Evolutionary conservation across 257 asterid genomes (phyloP), one percentile per base, ranked within the genome.

Genomic region (Nemophila menziesii): DNA sequence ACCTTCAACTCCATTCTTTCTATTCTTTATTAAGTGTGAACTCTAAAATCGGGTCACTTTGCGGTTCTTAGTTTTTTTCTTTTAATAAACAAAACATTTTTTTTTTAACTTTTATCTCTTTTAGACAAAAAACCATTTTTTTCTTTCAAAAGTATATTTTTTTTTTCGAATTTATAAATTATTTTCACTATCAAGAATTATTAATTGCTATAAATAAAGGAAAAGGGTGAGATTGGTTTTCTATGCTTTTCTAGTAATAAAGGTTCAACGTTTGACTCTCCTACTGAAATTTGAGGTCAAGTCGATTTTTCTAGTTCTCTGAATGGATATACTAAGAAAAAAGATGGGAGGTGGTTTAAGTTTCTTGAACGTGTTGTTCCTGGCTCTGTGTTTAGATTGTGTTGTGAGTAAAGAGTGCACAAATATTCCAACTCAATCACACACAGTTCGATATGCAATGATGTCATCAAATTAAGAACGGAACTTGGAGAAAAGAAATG

Each of bases 321-420:
- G 19, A 40, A 2, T 15, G 9, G 4, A 37, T 8, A 18, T 15
- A 16, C n/a, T 16, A 5, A 40, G n/a, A 40, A 41, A n/a, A 33
- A 16, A n/a, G 9, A 20, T 23, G 29, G 52, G n/a, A 15, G 48
- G n/a, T n/a, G n/a, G 24, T 48, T 55, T 58, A 3, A 23, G 20
- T 24, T 22, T 63, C 8, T 12, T 52, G 48, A 13, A 16, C 11
- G 16, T 62, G 47, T 24, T 68, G 44, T 1, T 63, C 12, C 11
- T 63, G 9, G 49, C 42, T 44, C 47, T 56, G 16, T 21, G 73
- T 3, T 56, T 20, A 47, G 70, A 57, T 22, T 34, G 19, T 37
- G 79, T 51, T 29, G 1, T 55, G 48, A 17, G 79, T 34, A 87
- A 74, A 22, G 80, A 62, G 57, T 87, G 97, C 60, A 87, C 95